These are phyloP conservation scores for Fusarium sp. DNA, from an alignment of 2,329 filamentous ascomycete species.

Conservation along the genomic window DNA sequence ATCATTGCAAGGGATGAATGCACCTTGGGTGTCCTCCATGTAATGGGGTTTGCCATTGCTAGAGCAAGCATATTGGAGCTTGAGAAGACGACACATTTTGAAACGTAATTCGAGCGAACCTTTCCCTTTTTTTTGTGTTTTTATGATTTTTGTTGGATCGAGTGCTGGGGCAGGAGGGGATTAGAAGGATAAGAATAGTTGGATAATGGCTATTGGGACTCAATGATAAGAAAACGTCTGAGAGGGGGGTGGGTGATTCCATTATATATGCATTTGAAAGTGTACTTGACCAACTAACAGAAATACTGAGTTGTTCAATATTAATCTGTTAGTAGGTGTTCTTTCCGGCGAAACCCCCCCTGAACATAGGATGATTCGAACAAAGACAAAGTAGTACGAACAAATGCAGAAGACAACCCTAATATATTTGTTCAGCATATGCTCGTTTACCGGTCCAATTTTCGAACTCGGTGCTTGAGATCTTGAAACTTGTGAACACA, in stretches of 20 bases:
- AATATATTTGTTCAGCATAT: not conserved
- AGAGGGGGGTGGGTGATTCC: too few species aligned
- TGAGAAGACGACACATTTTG: constrained; percentile 22
- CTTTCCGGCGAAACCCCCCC: not conserved
- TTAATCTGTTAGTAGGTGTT: not conserved
- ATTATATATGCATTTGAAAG: not conserved
- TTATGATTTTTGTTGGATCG: too few species aligned
- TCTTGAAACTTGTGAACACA: not conserved
- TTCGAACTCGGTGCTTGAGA: too few species aligned
- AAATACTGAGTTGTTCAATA: not conserved
- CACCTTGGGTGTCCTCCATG: not conserved
- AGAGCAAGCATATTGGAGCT: constrained; percentile 26
- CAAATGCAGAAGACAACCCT: too few species aligned
- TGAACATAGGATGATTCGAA: not conserved
- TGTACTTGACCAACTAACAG: not conserved
- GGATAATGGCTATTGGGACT: too few species aligned
- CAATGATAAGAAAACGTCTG: too few species aligned
- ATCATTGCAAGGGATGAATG: constrained; percentile 7
- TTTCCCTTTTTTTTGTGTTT: too few species aligned
- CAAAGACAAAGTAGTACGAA: not conserved
- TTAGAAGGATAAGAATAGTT: too few species aligned
- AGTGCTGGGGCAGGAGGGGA: too few species aligned
- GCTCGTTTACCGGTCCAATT: not conserved
- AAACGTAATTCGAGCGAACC: not conserved
- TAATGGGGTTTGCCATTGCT: not conserved